phyloP scores from a whole-genome alignment of 805 yeast genomes.

The Candida silvicultrix region DNA sequence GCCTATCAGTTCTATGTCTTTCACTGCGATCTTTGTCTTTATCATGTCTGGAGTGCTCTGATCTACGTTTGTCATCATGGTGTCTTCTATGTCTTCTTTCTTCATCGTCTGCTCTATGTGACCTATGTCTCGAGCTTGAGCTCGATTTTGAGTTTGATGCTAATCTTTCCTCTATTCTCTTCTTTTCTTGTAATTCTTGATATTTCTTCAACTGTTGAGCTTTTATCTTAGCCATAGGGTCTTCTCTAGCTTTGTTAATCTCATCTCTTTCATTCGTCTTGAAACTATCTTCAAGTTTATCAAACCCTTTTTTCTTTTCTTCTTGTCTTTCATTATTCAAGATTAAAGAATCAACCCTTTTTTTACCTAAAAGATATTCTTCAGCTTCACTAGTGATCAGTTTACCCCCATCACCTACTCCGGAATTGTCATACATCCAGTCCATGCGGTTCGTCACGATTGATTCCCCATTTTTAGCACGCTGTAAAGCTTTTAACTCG shows the following conservation, averaged over 20 bases:
- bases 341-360: constrained; percentile 35
- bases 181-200: constrained; percentile 8
- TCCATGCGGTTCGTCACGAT: constrained; percentile 43
- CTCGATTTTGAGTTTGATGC: background rate
- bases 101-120: constrained; percentile 1
- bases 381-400: constrained; percentile 31
- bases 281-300: constrained; percentile 5
- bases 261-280: constrained; percentile 15
- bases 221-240: constrained; percentile 44
- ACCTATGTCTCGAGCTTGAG: constrained; percentile 9
- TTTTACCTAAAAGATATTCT: constrained; percentile 48
- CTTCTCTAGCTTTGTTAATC: constrained; percentile 28
- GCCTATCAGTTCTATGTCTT: constrained; percentile 3
- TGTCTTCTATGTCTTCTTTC: constrained; percentile 3
- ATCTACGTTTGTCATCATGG: constrained; percentile 4
- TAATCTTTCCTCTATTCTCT: constrained; percentile 18
- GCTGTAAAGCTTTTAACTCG: constrained; percentile 44
- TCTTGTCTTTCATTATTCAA: constrained; percentile 12
- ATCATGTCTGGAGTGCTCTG: background rate
- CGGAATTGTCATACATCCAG: constrained; percentile 81
- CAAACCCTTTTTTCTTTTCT: constrained; percentile 20
- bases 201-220: constrained; percentile 16
- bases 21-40: constrained; percentile 5
- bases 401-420: constrained; percentile 22
- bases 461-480: constrained; percentile 31